Percentiles rank a stretch among this genome's conserved stretches.
phyloP scores from a whole-genome alignment of 2,329 filamentous ascomycete species.

The Ascochyta clinopodiicola region DNA sequence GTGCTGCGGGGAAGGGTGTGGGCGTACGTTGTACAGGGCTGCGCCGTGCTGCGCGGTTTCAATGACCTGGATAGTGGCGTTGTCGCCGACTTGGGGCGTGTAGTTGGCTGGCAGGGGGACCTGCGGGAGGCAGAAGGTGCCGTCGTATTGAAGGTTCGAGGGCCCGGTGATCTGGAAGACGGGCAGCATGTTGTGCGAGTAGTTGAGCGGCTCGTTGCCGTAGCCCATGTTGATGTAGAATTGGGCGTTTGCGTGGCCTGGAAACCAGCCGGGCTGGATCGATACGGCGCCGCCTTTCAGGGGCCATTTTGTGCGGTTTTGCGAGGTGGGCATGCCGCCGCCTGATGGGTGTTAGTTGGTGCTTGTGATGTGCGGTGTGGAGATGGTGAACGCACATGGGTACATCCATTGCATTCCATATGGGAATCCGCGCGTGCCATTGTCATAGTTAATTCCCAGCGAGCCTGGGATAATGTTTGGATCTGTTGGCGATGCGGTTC shows the following conservation, averaged over 20 bases:
- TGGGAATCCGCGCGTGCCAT: conserved; percentile 65
- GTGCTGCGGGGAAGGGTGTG: neutral
- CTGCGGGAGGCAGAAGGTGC: conserved; percentile 87
- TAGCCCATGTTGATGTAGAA: conserved; percentile 93
- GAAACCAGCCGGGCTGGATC: conserved; percentile 95
- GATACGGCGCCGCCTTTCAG: conserved; percentile 84
- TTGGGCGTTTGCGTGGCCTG: conserved; percentile 80
- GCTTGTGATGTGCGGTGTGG: neutral
- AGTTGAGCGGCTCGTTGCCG: conserved; percentile 81
- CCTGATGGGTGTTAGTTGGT: conserved; percentile 60
- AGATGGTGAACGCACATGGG: conserved; percentile 71
- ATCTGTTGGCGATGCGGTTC: conserved; percentile 56
- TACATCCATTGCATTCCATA: conserved; percentile 97
- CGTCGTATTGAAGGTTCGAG: conserved; percentile 81
- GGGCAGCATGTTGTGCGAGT: conserved; percentile 81
- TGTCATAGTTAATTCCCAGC: conserved; percentile 55
- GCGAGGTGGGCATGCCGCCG: conserved; percentile 78
- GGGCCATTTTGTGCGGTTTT: conserved; percentile 92
- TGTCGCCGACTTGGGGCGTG: conserved; percentile 78
- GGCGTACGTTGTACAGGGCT: conserved; percentile 76
- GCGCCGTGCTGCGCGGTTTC: conserved; percentile 85
- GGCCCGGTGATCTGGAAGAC: conserved; percentile 86
- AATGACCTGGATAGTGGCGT: conserved; percentile 88
- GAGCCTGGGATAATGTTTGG: conserved; percentile 46
- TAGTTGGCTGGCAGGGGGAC: conserved; percentile 79